phyloP scores from a whole-genome alignment of 495 filamentous ascomycete species.

The Neurospora discreta region DNA sequence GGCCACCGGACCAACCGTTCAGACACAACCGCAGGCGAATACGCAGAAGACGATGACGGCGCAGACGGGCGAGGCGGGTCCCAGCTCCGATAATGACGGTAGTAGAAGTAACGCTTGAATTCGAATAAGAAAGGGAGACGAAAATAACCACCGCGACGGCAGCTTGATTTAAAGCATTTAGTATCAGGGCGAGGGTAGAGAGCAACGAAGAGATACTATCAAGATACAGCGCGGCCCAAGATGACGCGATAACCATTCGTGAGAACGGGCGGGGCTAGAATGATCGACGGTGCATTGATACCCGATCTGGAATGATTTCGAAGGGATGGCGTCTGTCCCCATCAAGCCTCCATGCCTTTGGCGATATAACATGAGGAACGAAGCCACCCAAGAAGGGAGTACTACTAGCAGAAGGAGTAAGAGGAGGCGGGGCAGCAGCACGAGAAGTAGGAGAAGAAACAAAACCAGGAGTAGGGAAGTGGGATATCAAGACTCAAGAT shows the following conservation, averaged over 20 bases:
- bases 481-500: background rate
- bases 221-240: background rate
- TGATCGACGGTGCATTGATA: background rate
- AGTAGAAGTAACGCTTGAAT: constrained; percentile 17
- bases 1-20: constrained; percentile 34
- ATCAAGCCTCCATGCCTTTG: background rate
- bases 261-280: background rate
- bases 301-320: background rate
- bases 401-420: background rate
- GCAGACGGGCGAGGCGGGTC: constrained; percentile 47
- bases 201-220: background rate
- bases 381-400: background rate
- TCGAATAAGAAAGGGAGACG: background rate
- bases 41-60: constrained; percentile 37
- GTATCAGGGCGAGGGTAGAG: background rate
- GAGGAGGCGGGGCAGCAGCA: background rate
- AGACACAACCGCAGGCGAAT: constrained; percentile 37
- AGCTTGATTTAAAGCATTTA: background rate
- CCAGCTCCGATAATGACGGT: constrained; percentile 51
- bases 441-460: background rate
- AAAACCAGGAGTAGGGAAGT: background rate
- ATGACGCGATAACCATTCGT: background rate
- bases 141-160: background rate
- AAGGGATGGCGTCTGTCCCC: background rate
- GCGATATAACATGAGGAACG: background rate